Conservation (phyloP, 2,329 filamentous ascomycete genomes). For the Fusarium heterosporum region DNA sequence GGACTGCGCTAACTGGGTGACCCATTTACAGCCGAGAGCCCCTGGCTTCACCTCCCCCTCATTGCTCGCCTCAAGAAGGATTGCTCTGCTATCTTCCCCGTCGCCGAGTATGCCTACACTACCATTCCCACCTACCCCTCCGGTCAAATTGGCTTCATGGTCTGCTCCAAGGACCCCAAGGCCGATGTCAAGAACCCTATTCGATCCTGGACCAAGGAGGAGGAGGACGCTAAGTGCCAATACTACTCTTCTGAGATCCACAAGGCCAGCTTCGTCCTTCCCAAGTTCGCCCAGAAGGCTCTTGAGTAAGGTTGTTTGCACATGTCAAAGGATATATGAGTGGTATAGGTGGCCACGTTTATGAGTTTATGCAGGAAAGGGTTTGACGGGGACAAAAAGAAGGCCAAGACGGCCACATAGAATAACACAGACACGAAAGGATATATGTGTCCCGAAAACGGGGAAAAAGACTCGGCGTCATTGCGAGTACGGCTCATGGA, state of each 20-base stretch:
- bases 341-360: constrained; percentile 34
- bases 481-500: constrained; percentile 33
- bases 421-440: constrained; percentile 27
- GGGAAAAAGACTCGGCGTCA: constrained; percentile 31
- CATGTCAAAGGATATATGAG: constrained; percentile 1
- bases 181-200: constrained; percentile 87
- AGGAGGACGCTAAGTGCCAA: constrained; percentile 91
- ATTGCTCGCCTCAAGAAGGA: constrained; percentile 97
- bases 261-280: constrained; percentile 91
- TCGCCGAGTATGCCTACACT: constrained; percentile 98
- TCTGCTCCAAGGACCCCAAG: constrained; percentile 94
- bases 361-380: constrained; percentile 42
- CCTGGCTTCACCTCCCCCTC: constrained; percentile 96
- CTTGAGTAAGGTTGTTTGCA: constrained; percentile 62
- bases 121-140: constrained; percentile 99
- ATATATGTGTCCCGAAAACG: constrained; percentile 12
- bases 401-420: constrained; percentile 41
- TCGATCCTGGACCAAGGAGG: constrained; percentile 82
- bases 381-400: constrained; percentile 22
- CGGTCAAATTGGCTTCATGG: constrained; percentile 99
- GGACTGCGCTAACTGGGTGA: constrained; percentile 35
- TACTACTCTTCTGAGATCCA: constrained; percentile 99
- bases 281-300: constrained; percentile 89
- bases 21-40: constrained; percentile 84
- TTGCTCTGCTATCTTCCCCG: constrained; percentile 96